Evolutionary conservation across 345 rosid species (phyloP), one percentile per base, ranked within the genome.

Genomic region (Citrus glauca): DNA sequence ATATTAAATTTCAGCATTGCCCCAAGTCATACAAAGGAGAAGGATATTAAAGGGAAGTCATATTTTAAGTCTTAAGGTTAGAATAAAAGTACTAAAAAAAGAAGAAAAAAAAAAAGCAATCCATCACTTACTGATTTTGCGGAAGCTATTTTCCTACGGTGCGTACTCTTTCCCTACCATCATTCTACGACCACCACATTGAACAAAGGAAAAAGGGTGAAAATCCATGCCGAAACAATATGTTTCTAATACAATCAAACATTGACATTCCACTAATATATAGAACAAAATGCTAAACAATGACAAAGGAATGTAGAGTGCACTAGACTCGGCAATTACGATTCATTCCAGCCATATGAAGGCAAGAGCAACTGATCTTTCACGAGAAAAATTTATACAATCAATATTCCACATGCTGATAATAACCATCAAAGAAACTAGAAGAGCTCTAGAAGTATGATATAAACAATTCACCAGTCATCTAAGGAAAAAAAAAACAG

Each of bases 401-500:
- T 57, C 5, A 27, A 35, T 69, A 64, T 75, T 78, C 65, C 73
- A 75, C 65, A 38, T 35, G 40, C 33, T 40, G 24, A 60, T 11
- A 40, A 59, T 55, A 72, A 72, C 57, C 73, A 77, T 61, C 17
- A 59, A 72, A 63, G 67, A 73, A 64, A 69, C 78, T 72, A 79
- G 37, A 61, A 55, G 40, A 53, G 40, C 33, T n/a, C 56, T 33
- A 71, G 53, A 72, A 63, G 35, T 66, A 27, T 66, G 13, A 64
- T 75, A 84, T 82, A 75, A 59, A 81, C 89, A 85, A 73, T 76
- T 80, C 66, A 77, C 77, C 73, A 67, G 71, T 70, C 35, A 33
- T 45, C 24, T 1, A 2, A 56, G 35, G 4, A 25, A 32, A 28
- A 55, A 30, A n/a, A 17, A 2, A 42, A 11, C 50, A 11, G 50